Evolutionary conservation across 2,329 filamentous ascomycete species (phyloP), one percentile per base, ranked within the genome.

Genomic region (Ophiostoma himal-ulmi): DNA sequence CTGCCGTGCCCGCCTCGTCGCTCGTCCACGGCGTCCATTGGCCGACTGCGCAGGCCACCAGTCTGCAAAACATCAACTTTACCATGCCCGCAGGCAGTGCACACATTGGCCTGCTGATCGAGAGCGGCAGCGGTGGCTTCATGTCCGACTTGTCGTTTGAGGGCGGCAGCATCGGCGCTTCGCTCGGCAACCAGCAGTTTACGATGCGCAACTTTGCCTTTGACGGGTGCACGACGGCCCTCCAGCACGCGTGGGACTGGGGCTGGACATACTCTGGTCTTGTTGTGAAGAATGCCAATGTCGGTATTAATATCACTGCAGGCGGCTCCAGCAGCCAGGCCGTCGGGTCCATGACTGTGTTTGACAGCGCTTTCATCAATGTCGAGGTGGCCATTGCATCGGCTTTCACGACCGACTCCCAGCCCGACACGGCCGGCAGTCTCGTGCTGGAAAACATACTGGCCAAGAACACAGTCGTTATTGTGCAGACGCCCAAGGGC

Each of bases 231-330:
- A 82, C 86, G 73, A 91, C 88, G 8, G 85, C 86, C 67, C 86
- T 91, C 69, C 87, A 84, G 76, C 86, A 91, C 79, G 85, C 89
- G 73, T 92, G 90, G 90, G 85, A 90, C 78, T 93, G 90, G 90
- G 86, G 86, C 37, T 93, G 88, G 87, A 88, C 86, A 7, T 87
- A 90, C 79, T 87, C 88, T 75, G 85, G 84, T 3, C 76, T 90
- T 0, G 80, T 79, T 36, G 86, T 91, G 78, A 84, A 85, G 77
- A 84, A 87, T 76, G 88, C 86, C 74, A 79, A 79, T 5, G 81
- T 86, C 64, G 89, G 87, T 64, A 81, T 91, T 70, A 87, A 91
- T 75, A 87, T 91, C 78, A 79, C 57, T 6, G 22, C 57, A 3
- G 57, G 57, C 57, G 26, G 57, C 11, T 34, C 57, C 4, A 6